These are phyloP conservation scores for Saccharomyces pastorianus DNA, from an alignment of 1,139 yeast genomes.

Conservation along the genomic window DNA sequence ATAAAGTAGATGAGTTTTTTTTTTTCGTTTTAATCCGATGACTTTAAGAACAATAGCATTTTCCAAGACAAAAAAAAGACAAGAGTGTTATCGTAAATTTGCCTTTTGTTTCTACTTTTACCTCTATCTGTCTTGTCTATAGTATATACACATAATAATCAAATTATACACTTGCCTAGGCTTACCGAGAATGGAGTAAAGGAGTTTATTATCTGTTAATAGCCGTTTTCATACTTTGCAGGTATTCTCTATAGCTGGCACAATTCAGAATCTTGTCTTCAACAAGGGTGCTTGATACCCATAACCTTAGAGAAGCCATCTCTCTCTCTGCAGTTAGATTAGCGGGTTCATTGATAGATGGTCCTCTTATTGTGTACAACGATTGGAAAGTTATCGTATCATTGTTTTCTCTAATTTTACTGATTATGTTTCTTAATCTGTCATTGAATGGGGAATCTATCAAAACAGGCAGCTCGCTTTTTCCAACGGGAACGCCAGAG, in stretches of 20 bases:
- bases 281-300: constrained; percentile 86
- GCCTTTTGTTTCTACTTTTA: background rate
- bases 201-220: constrained; percentile 21
- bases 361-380: constrained; percentile 83
- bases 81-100: too few species aligned
- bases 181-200: background rate
- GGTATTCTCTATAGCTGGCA: constrained; percentile 79
- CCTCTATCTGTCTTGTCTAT: background rate
- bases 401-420: constrained; percentile 69
- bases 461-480: constrained; percentile 75
- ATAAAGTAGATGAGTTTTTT: background rate
- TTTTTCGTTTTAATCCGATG: background rate
- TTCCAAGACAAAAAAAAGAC: background rate
- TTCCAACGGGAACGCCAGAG: constrained; percentile 71
- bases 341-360: constrained; percentile 65
- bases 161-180: too few species aligned
- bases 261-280: constrained; percentile 80
- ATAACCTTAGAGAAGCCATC: constrained; percentile 74
- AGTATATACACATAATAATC: background rate
- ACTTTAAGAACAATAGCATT: background rate
- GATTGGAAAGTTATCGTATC: constrained; percentile 77
- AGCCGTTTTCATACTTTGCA: constrained; percentile 35
- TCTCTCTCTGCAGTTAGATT: constrained; percentile 61
- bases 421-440: constrained; percentile 76
- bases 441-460: constrained; percentile 72